phyloP scores from a whole-genome alignment of 2,329 filamentous ascomycete species.

The Aspergillus sp. region DNA sequence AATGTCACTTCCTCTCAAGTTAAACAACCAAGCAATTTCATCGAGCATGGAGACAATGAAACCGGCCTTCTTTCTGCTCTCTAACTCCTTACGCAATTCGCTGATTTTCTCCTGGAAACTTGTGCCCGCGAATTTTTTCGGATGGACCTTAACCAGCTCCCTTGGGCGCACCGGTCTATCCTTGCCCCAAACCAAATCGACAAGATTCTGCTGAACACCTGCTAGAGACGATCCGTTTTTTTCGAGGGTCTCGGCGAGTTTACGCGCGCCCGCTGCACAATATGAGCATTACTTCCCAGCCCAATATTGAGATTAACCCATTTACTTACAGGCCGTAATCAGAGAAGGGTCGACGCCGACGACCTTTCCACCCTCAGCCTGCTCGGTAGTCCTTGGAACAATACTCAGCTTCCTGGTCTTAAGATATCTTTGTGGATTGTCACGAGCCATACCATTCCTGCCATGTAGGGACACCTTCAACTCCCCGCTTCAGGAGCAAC shows the following conservation, averaged over 20 bases:
- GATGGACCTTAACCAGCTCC: constrained; percentile 69
- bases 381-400: constrained; percentile 60
- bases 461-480: constrained; percentile 93
- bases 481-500: constrained; percentile 84
- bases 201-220: constrained; percentile 72
- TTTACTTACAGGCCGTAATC: constrained; percentile 60
- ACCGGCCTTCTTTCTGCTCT: constrained; percentile 81
- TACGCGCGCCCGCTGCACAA: constrained; percentile 57
- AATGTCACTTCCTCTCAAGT: constrained; percentile 89
- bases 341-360: constrained; percentile 90
- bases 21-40: constrained; percentile 98
- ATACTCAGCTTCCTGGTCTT: constrained; percentile 8
- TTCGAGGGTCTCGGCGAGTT: constrained; percentile 81
- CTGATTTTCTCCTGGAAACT: constrained; percentile 75
- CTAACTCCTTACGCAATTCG: constrained; percentile 83
- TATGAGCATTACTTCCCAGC: constrained; percentile 5
- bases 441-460: constrained; percentile 71
- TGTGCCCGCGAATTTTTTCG: constrained; percentile 73
- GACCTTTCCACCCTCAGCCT: constrained; percentile 77
- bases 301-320: background rate
- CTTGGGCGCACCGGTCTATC: constrained; percentile 69
- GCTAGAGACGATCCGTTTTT: constrained; percentile 73
- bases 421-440: background rate
- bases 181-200: constrained; percentile 84
- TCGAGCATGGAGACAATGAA: constrained; percentile 82